Conservation (phyloP, 2,329 filamentous ascomycete genomes). For the Myriosclerotinia duriaeana region DNA sequence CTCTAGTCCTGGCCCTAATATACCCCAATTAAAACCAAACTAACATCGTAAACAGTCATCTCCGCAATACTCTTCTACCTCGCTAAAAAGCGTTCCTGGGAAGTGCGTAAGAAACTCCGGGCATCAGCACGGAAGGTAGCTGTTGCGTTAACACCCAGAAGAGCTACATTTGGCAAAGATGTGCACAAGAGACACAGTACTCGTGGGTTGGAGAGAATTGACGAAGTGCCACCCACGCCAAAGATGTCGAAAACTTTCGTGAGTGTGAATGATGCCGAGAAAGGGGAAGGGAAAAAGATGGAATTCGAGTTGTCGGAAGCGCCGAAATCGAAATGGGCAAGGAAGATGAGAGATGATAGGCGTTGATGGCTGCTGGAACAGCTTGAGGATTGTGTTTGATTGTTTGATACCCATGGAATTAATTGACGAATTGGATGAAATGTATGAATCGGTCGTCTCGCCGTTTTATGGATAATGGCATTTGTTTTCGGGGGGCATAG, state of each 20-base stretch:
- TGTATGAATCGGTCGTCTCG: not conserved
- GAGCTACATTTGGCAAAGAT: conserved; percentile 59
- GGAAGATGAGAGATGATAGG: conserved; percentile 26
- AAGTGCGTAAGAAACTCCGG: conserved; percentile 68
- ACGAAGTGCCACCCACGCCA: conserved; percentile 61
- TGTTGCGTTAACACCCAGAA: conserved; percentile 60
- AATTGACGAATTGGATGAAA: conserved; percentile 4
- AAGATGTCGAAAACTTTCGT: conserved; percentile 42
- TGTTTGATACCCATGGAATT: conserved; percentile 15
- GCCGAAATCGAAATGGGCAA: conserved; percentile 39
- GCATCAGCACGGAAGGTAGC: conserved; percentile 64
- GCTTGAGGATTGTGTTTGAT: conserved; percentile 4
- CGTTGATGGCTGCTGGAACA: conserved; percentile 17
- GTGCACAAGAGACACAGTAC: conserved; percentile 48
- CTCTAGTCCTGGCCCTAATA: not conserved
- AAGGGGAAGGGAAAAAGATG: conserved; percentile 45
- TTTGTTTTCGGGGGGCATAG: not conserved
- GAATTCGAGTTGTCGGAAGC: conserved; percentile 40
- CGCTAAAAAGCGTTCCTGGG: conserved; percentile 84
- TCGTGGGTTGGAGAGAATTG: conserved; percentile 48
- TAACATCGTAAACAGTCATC: conserved; percentile 28
- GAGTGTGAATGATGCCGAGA: conserved; percentile 57
- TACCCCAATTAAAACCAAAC: not conserved
- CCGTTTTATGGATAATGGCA: not conserved
- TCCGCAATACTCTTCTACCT: conserved; percentile 70